A percentile compares a stretch with the other conserved stretches of the same genome.
phyloP scores from a whole-genome alignment of 441 rosid species.

The Gossypium laxum region DNA sequence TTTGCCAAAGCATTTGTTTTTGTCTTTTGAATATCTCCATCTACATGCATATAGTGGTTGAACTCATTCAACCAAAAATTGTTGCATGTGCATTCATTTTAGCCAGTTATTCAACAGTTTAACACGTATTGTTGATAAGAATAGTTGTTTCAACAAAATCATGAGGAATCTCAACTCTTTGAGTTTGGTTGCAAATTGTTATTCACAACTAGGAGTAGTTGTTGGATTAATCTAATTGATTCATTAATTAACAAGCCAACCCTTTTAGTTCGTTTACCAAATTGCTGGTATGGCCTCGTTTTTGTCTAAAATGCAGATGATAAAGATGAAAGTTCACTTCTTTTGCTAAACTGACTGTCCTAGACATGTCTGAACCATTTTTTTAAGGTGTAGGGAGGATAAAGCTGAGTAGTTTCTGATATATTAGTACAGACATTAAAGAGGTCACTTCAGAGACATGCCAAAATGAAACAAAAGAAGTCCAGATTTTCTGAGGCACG shows the following conservation, averaged over 20 bases:
- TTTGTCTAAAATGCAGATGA: background rate
- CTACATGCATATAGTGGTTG: background rate
- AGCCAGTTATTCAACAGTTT: background rate
- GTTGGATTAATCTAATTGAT: background rate
- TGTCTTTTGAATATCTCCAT: conserved; percentile 5
- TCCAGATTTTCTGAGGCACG: background rate
- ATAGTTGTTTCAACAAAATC: background rate
- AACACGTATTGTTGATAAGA: background rate
- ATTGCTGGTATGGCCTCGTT: background rate
- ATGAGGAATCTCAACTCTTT: background rate
- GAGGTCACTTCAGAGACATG: background rate
- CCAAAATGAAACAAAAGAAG: background rate
- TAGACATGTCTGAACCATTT: background rate
- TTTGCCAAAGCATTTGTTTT: conserved; percentile 13
- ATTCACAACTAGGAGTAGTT: background rate
- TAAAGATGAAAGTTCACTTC: background rate
- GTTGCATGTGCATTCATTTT: background rate
- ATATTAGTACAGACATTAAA: background rate
- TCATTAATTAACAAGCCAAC: background rate
- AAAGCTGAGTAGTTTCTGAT: background rate
- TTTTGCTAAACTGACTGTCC: background rate
- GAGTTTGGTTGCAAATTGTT: background rate
- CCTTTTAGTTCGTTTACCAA: background rate
- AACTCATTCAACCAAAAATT: conserved; percentile 2
- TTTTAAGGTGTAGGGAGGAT: background rate